A percentile compares a stretch with the other conserved stretches of the same genome.
Evolutionary conservation across 768 basidiomycete species (phyloP).

Genomic region (Tulasnella sp.): DNA sequence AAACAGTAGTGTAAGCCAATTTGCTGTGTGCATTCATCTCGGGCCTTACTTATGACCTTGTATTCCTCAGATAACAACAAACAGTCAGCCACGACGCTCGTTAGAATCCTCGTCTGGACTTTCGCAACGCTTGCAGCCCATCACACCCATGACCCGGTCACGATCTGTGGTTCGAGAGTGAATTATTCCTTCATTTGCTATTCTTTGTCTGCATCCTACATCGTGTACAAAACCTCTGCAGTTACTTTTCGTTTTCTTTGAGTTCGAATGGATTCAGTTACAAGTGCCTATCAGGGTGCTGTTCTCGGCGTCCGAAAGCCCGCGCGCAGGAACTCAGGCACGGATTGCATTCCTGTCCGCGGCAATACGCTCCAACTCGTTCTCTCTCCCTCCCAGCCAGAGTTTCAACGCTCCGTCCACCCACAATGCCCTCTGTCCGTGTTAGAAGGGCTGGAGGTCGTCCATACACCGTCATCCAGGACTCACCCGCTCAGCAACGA

Average conservation of each 20-base stretch:
- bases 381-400: background rate
- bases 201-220: no score
- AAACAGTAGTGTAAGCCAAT: background rate
- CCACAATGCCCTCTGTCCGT: constrained; percentile 10
- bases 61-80: background rate
- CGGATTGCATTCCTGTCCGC: background rate
- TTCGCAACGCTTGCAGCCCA: background rate
- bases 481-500: background rate
- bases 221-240: no score
- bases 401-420: background rate
- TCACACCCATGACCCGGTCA: background rate
- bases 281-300: no score
- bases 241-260: no score
- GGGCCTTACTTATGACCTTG: background rate
- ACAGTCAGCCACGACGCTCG: background rate
- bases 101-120: background rate
- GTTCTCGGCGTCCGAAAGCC: background rate
- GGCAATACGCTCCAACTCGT: background rate
- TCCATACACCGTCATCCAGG: constrained; percentile 5
- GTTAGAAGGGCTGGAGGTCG: constrained; percentile 1
- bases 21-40: background rate
- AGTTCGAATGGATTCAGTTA: no score
- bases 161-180: background rate
- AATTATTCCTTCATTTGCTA: background rate
- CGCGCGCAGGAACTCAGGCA: background rate